These are phyloP conservation scores for Metschnikowia henanensis DNA, from an alignment of 805 yeast species.

Conservation along the genomic window DNA sequence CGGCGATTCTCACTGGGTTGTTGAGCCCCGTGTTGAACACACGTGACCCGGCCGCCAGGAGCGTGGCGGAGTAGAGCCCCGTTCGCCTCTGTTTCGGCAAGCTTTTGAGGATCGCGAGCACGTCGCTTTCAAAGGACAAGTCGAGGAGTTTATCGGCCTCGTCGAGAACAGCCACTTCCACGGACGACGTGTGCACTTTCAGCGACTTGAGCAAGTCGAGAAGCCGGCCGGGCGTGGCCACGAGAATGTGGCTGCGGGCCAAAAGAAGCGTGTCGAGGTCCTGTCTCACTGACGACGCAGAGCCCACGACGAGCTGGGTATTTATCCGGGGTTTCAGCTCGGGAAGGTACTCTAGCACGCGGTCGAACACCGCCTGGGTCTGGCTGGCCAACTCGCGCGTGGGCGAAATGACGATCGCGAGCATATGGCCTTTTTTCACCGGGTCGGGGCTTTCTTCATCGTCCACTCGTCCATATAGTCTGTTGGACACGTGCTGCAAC, in stretches of 20 bases:
- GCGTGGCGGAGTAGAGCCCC: conserved; percentile 93
- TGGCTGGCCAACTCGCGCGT: conserved; percentile 71
- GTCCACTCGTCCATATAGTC: conserved; percentile 22
- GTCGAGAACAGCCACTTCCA: conserved; percentile 79
- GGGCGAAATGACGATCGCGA: conserved; percentile 73
- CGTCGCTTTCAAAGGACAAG: conserved; percentile 67
- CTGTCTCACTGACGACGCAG: conserved; percentile 61
- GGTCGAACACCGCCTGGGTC: conserved; percentile 64
- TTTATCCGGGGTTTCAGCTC: conserved; percentile 42
- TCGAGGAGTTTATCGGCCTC: conserved; percentile 93
- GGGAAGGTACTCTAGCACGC: conserved; percentile 58
- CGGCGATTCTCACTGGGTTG: conserved; percentile 87
- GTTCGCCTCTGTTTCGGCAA: conserved; percentile 92
- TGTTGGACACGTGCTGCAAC: conserved; percentile 57
- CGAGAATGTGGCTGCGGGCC: conserved; percentile 66
- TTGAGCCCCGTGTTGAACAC: conserved; percentile 88
- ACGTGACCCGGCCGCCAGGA: conserved; percentile 74
- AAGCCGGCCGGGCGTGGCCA: conserved; percentile 92
- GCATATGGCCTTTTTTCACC: conserved; percentile 62
- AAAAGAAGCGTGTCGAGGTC: conserved; percentile 62
- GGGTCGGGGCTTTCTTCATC: conserved; percentile 26
- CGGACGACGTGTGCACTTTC: conserved; percentile 56
- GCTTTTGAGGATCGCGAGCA: conserved; percentile 60
- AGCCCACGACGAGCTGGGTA: conserved; percentile 67
- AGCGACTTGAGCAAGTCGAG: conserved; percentile 67